These are phyloP conservation scores for Thuidium tamariscinum DNA, from an alignment of 225 moss, liverwort and hornwort species.

Conservation along the genomic window DNA sequence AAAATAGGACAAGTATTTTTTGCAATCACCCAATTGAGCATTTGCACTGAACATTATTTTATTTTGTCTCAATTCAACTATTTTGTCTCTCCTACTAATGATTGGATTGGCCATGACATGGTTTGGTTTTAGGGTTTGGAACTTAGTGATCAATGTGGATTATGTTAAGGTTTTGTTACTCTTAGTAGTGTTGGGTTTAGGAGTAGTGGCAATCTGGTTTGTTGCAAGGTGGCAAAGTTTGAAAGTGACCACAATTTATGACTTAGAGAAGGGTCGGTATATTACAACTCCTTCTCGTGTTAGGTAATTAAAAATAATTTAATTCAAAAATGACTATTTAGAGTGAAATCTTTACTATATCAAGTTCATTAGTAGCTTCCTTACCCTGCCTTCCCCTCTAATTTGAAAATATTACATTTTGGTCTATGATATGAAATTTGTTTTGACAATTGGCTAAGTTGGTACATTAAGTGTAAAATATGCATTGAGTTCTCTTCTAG, in stretches of 20 bases:
- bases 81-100: neutral
- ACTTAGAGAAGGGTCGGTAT: conserved; percentile 63
- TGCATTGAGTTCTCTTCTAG: neutral
- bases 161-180: conserved; percentile 36
- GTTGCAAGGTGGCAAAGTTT: conserved; percentile 52
- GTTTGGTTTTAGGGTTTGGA: neutral
- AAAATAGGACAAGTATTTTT: too few relatives aligned
- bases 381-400: neutral
- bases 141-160: conserved; percentile 28
- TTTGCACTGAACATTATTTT: neutral
- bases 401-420: neutral
- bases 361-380: neutral
- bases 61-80: neutral
- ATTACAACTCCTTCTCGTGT: conserved; percentile 55
- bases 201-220: conserved; percentile 34
- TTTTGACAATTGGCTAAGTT: neutral
- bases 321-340: neutral
- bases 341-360: neutral
- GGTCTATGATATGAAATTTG: neutral
- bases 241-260: conserved; percentile 56
- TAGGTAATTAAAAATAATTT: conserved; percentile 8
- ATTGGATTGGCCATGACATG: neutral
- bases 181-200: conserved; percentile 33
- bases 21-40: too few relatives aligned
- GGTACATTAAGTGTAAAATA: neutral